Base-by-base conservation (phyloP, 83 land plant species). In the Thuja plicata region DNA sequence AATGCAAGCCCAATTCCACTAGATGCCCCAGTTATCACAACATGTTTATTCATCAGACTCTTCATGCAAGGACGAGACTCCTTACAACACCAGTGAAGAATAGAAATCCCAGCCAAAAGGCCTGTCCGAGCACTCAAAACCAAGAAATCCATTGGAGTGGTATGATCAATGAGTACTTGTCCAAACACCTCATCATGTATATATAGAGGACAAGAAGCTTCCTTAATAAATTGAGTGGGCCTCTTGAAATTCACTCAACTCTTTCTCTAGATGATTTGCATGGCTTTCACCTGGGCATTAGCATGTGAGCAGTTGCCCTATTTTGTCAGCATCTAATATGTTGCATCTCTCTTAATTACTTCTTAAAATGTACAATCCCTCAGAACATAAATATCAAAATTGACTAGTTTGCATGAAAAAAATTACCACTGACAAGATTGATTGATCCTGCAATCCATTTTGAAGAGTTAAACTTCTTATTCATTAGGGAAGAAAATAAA, bases 1-100 rank as follows among this genome's bases (percentile, higher is more conserved):
- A 78, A 38, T 78, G 82, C 82, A 37, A 78, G 43, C 1, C 82
- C 82, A 17, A 78, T 78, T 5, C 82, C 82, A 78, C 82, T 78
- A 2, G 82, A 78, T 78, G 24, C 82, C 41, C 82, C 82, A 78
- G 82, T 78, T 78, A 78, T 78, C 82, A 78, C 82, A 37, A 78
- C 82, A 37, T 78, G 82, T 38, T 78, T 78, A 37, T 78, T 78
- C 82, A 37, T 40, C 43, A 78, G 41, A 32, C 82, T 38, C 82
- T 78, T 78, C 9, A 15, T 78, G 27, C 7, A 9, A 78, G 45
- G 24, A 37, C 9, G 17, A 17, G 21, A 21, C 21, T 21, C 43
- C 82, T 8, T 40, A 37, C 24, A 78, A 38, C 8, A 19, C 82
- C 82, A 37, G 43, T 35, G 41, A 38, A 78, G 8, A 5, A 78